phyloP scores from a whole-genome alignment of 805 yeast genomes.

The Clavispora asparagi region DNA sequence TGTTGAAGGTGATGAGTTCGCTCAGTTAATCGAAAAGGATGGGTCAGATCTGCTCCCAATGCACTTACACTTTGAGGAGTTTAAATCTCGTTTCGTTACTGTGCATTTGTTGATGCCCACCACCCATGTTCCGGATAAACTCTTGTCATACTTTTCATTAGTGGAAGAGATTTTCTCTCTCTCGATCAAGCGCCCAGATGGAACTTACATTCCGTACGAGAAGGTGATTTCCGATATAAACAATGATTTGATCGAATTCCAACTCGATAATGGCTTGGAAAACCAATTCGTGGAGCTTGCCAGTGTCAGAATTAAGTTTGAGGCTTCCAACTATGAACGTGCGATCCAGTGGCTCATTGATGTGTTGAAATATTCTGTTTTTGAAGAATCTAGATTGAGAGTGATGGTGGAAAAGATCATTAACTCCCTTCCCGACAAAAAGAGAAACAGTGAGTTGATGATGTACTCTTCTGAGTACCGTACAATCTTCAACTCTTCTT shows the following conservation, averaged over 20 bases:
- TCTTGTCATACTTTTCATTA: conserved; percentile 60
- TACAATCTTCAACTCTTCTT: conserved; percentile 48
- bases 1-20: conserved; percentile 20
- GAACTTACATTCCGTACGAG: conserved; percentile 58
- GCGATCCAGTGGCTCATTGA: conserved; percentile 76
- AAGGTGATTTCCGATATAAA: conserved; percentile 71
- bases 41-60: conserved; percentile 53
- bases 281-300: conserved; percentile 64
- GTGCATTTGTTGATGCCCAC: conserved; percentile 60
- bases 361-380: conserved; percentile 58
- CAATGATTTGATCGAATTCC: conserved; percentile 62
- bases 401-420: conserved; percentile 59
- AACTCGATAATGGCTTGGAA: conserved; percentile 52
- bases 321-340: conserved; percentile 52
- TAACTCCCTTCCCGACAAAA: conserved; percentile 55
- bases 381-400: conserved; percentile 67
- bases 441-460: conserved; percentile 61
- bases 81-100: conserved; percentile 72
- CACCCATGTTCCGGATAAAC: conserved; percentile 41
- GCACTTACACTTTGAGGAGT: conserved; percentile 73
- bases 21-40: conserved; percentile 15
- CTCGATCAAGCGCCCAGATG: conserved; percentile 64
- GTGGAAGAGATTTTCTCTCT: conserved; percentile 65
- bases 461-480: conserved; percentile 58
- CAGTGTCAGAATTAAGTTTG: conserved; percentile 56